These are phyloP conservation scores for Castanospermum australe DNA, from an alignment of 306 rosid genomes.

Conservation along the genomic window DNA sequence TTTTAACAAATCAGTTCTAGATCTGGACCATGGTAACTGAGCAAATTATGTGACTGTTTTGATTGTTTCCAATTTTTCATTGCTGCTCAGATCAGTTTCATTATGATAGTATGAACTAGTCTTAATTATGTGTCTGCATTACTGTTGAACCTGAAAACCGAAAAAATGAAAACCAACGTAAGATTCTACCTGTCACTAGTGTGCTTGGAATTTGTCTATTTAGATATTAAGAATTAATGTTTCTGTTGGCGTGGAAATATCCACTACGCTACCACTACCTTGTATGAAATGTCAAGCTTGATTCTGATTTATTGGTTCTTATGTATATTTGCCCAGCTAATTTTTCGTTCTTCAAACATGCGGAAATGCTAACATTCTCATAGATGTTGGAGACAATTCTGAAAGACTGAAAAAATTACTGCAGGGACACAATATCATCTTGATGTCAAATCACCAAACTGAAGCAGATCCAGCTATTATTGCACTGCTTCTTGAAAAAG, in stretches of 20 bases:
- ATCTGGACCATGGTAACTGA: background rate
- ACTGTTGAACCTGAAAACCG: background rate
- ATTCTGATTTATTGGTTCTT: constrained; percentile 15
- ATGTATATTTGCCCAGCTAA: constrained; percentile 12
- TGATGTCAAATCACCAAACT: constrained; percentile 97
- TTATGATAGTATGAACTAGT: constrained; percentile 19
- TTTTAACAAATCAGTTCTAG: constrained; percentile 11
- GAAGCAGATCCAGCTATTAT: constrained; percentile 99
- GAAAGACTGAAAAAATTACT: constrained; percentile 31
- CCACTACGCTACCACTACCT: constrained; percentile 6
- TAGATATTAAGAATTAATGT: constrained; percentile 20
- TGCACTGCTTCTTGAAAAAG: constrained; percentile 80
- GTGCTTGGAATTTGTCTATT: constrained; percentile 21
- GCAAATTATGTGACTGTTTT: constrained; percentile 4
- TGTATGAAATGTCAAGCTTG: constrained; percentile 17
- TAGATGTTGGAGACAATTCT: constrained; percentile 25
- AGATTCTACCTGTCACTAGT: constrained; percentile 30
- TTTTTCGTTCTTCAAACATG: background rate
- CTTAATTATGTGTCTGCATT: background rate
- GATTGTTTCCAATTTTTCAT: constrained; percentile 19
- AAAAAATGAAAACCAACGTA: background rate
- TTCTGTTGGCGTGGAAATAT: constrained; percentile 23
- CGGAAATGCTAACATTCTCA: background rate
- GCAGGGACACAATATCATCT: constrained; percentile 94
- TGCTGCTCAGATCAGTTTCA: constrained; percentile 22